A percentile compares a stretch with the other conserved stretches of the same genome.
These are phyloP conservation scores for Pseudevernia furfuracea DNA, from an alignment of 495 filamentous ascomycete species.

Conservation along the genomic window DNA sequence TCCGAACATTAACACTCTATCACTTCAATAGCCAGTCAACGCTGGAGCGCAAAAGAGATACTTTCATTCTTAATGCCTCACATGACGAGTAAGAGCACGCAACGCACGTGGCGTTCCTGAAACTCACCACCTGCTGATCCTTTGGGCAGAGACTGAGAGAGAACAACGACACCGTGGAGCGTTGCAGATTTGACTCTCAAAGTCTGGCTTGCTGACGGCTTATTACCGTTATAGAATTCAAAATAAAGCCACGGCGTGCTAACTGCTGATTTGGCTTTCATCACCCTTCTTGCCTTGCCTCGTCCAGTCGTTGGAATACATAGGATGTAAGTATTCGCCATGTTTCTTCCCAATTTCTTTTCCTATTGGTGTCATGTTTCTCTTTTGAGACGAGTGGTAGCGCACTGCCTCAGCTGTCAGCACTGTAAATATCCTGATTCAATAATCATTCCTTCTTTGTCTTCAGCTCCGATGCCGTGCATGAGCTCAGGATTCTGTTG, in stretches of 20 bases:
- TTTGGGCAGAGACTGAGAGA: background rate
- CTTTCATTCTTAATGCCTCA: background rate
- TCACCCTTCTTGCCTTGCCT: background rate
- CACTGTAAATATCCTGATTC: conserved; percentile 3
- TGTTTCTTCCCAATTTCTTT: background rate
- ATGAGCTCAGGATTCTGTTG: conserved; percentile 4
- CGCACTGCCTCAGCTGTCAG: conserved; percentile 3
- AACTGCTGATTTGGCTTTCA: background rate
- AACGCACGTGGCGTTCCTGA: conserved; percentile 5
- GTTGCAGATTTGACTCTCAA: background rate
- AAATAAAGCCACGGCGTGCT: background rate
- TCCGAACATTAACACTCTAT: background rate
- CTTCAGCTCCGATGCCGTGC: conserved; percentile 19
- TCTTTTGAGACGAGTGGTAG: background rate
- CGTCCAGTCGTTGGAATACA: background rate
- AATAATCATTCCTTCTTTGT: background rate
- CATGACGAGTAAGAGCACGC: background rate
- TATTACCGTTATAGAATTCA: background rate
- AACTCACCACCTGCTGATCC: background rate
- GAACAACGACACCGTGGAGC: background rate
- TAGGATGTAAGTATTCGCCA: background rate
- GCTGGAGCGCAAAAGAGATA: background rate
- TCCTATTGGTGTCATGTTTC: background rate
- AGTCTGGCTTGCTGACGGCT: background rate
- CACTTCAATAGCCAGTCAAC: background rate